These are phyloP conservation scores for Tolypocladium guangdongense DNA, from an alignment of 2,329 filamentous ascomycete genomes.

Conservation along the genomic window DNA sequence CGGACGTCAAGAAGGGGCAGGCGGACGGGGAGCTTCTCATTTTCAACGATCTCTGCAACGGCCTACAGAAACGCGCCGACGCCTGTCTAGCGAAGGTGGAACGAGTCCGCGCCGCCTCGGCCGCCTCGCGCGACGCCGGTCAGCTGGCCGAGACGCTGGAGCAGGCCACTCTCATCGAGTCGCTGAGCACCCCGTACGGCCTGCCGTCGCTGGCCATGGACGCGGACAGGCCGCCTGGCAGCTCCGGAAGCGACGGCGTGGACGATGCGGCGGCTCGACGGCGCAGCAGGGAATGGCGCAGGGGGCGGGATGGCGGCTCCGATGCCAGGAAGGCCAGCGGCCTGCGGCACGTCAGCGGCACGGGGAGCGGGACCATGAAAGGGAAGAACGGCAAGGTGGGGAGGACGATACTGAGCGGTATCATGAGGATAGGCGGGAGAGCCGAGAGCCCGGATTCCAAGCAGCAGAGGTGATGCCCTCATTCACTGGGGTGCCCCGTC, in stretches of 20 bases:
- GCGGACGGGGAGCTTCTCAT: constrained; percentile 39
- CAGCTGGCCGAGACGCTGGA: constrained; percentile 39
- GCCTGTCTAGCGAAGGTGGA: constrained; percentile 41
- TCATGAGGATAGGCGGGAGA: constrained; percentile 31
- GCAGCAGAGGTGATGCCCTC: constrained; percentile 9
- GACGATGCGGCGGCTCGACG: constrained; percentile 14
- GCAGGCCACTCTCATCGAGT: constrained; percentile 26
- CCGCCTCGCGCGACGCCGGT: constrained; percentile 16
- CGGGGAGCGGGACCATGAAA: constrained; percentile 18
- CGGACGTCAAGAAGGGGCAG: constrained; percentile 22
- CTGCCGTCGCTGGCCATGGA: constrained; percentile 15
- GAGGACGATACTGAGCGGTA: constrained; percentile 30
- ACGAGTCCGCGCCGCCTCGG: constrained; percentile 27
- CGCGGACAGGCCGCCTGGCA: constrained; percentile 31
- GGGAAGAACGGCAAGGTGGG: constrained; percentile 28
- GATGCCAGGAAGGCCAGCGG: constrained; percentile 11
- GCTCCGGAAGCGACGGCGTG: constrained; percentile 37
- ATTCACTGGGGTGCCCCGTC: constrained; percentile 1
- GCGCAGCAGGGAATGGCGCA: constrained; percentile 21
- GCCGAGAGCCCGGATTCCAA: constrained; percentile 30
- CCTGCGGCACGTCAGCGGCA: constrained; percentile 17
- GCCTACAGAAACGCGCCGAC: constrained; percentile 39
- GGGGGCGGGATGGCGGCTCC: constrained; percentile 1
- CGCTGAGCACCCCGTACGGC: constrained; percentile 18
- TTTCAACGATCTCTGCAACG: constrained; percentile 41